Evolutionary conservation across 129 eudicot genomes (phyloP).

Genomic region (Artemisia tridentata): DNA sequence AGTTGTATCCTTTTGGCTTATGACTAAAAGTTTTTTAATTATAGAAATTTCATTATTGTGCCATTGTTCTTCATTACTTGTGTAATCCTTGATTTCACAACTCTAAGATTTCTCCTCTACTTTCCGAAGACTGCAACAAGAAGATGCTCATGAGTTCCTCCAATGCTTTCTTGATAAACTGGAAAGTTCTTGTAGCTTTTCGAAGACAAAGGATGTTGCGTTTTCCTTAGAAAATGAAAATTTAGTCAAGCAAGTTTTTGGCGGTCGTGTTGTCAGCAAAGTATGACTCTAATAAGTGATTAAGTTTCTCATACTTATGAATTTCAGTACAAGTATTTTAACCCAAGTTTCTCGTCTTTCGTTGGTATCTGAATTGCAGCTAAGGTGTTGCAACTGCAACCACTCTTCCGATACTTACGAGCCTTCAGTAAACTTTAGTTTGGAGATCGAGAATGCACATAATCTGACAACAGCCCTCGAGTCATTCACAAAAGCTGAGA

Average conservation of each 20-base stretch:
- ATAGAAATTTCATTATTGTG: neutral
- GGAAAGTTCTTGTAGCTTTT: constrained; percentile 52
- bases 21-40: neutral
- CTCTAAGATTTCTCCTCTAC: constrained; percentile 63
- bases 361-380: constrained; percentile 36
- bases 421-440: constrained; percentile 69
- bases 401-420: constrained; percentile 81
- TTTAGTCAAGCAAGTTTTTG: constrained; percentile 73
- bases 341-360: neutral
- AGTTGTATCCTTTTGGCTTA: constrained; percentile 65
- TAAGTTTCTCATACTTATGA: neutral
- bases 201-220: constrained; percentile 9
- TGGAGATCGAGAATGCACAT: constrained; percentile 79
- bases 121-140: constrained; percentile 72
- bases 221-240: constrained; percentile 32
- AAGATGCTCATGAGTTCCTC: constrained; percentile 94
- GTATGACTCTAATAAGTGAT: constrained; percentile 36
- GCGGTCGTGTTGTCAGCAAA: constrained; percentile 90
- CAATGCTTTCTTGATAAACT: constrained; percentile 81
- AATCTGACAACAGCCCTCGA: constrained; percentile 62
- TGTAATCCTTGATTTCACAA: constrained; percentile 41
- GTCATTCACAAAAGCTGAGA: constrained; percentile 86
- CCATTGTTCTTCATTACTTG: neutral
- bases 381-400: constrained; percentile 79
- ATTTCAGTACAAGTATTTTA: too few relatives aligned